These are phyloP conservation scores for Pleurotus tuoliensis DNA, from an alignment of 768 basidiomycete genomes.

Conservation along the genomic window DNA sequence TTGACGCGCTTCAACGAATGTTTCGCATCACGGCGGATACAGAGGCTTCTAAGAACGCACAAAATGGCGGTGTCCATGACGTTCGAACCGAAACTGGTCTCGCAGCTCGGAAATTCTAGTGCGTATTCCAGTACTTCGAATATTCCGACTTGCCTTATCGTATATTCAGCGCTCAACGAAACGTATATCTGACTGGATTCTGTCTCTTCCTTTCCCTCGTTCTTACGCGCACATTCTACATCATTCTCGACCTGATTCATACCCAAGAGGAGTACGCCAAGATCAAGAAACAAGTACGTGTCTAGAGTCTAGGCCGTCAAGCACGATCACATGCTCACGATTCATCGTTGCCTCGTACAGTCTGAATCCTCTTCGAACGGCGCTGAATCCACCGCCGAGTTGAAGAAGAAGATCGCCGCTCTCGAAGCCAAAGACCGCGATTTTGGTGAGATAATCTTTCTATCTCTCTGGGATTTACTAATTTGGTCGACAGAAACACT, in stretches of 20 bases:
- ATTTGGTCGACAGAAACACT: conserved; percentile 50
- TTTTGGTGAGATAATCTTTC: conserved; percentile 43
- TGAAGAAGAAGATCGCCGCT: conserved; percentile 64
- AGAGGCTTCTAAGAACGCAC: conserved; percentile 59
- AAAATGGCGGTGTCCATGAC: conserved; percentile 44
- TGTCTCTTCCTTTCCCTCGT: conserved; percentile 95
- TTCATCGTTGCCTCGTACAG: conserved; percentile 10
- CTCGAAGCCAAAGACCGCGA: conserved; percentile 60
- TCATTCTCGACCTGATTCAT: conserved; percentile 87
- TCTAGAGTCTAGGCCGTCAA: background rate
- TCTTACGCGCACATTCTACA: conserved; percentile 88
- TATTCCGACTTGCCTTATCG: background rate
- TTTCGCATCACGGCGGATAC: conserved; percentile 71
- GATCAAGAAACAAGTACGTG: conserved; percentile 59
- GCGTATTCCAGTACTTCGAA: conserved; percentile 20
- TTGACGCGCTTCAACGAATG: conserved; percentile 93
- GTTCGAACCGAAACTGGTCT: conserved; percentile 82
- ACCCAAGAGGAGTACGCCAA: conserved; percentile 85
- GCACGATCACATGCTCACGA: background rate
- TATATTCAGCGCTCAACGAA: conserved; percentile 70
- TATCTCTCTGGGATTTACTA: background rate
- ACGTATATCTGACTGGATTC: conserved; percentile 90
- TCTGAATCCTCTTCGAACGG: conserved; percentile 10
- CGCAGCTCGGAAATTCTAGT: conserved; percentile 94
- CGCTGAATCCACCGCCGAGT: conserved; percentile 28